Conservation (phyloP, 345 rosid genomes). For the Brassica napus region DNA sequence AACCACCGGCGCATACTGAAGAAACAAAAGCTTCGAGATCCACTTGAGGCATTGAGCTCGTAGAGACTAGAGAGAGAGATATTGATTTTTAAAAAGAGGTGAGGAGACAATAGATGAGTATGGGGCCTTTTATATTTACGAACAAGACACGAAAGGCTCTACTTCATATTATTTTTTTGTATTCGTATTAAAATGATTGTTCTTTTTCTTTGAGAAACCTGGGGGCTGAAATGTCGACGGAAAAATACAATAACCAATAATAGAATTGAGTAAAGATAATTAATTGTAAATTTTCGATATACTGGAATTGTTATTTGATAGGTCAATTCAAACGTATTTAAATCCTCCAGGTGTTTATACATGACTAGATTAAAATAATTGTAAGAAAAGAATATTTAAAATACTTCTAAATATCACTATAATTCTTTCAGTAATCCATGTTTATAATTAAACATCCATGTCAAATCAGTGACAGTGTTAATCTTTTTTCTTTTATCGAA, state of each 20-base stretch:
- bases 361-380: too few species aligned
- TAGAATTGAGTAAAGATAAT: background rate
- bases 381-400: background rate
- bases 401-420: too few species aligned
- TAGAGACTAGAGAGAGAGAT: background rate
- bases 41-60: constrained; percentile 40
- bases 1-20: constrained; percentile 65
- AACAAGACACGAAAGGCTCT: background rate
- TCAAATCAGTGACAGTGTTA: too few species aligned
- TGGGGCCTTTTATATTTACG: constrained; percentile 22
- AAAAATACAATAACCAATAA: background rate
- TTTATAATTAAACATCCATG: too few species aligned
- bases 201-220: background rate
- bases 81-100: background rate
- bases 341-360: too few species aligned
- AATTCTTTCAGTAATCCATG: too few species aligned
- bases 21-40: constrained; percentile 77
- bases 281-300: too few species aligned
- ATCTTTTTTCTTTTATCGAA: too few species aligned
- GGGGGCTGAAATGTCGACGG: background rate
- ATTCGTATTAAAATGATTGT: background rate
- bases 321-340: too few species aligned
- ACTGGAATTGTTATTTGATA: too few species aligned
- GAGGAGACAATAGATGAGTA: background rate
- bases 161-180: constrained; percentile 1